phyloP scores from a whole-genome alignment of 139 green algal genomes.

The Axilococcus clingmanii region DNA sequence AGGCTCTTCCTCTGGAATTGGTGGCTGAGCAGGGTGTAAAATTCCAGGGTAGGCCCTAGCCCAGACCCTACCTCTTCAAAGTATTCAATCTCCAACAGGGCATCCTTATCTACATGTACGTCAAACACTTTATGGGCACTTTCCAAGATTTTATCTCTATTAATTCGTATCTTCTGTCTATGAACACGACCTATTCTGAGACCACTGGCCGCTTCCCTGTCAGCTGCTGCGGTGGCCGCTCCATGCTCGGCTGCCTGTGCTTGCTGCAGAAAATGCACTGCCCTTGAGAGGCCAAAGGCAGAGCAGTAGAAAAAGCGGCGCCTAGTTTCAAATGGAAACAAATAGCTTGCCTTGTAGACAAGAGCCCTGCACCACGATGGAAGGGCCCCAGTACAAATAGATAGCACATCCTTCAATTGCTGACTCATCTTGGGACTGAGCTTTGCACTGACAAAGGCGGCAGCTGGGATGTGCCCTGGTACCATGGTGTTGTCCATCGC shows the following conservation, averaged over 20 bases:
- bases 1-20: constrained; percentile 74
- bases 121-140: constrained; percentile 67
- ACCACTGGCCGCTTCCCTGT: constrained; percentile 51
- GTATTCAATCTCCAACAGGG: constrained; percentile 69
- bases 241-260: constrained; percentile 52
- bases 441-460: constrained; percentile 77
- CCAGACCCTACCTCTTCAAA: constrained; percentile 90
- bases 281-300: constrained; percentile 73
- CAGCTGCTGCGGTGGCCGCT: constrained; percentile 3
- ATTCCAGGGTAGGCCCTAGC: constrained; percentile 94
- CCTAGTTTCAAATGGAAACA: constrained; percentile 87
- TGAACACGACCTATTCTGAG: constrained; percentile 72
- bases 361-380: constrained; percentile 73
- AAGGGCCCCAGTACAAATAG: constrained; percentile 69
- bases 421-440: constrained; percentile 82
- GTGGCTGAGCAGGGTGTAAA: constrained; percentile 91
- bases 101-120: constrained; percentile 7
- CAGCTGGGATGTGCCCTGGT: constrained; percentile 31
- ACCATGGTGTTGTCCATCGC: no score
- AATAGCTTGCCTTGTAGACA: constrained; percentile 41
- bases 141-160: constrained; percentile 76
- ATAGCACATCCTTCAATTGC: constrained; percentile 84
- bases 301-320: constrained; percentile 83
- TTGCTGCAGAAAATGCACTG: constrained; percentile 81
- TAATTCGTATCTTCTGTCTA: constrained; percentile 81